Conservation (phyloP, 306 rosid species). For the Ormosia emarginata region DNA sequence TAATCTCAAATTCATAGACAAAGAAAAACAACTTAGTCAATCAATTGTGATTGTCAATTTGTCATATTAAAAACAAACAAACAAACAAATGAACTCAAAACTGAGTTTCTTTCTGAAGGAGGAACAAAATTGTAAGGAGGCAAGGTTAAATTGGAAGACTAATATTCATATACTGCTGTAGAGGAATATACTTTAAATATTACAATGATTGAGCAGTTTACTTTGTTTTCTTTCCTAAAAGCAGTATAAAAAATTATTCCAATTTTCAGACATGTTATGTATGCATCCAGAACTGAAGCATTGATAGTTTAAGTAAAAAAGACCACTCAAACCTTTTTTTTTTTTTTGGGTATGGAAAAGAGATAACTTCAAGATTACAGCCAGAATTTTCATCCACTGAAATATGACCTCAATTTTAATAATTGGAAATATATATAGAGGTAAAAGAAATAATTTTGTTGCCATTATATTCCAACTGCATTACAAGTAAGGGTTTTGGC, state of each 20-base stretch:
- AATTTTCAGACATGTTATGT: neutral
- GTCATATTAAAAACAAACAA: neutral
- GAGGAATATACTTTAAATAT: neutral
- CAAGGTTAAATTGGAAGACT: neutral
- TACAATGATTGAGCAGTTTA: neutral
- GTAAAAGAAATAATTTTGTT: neutral
- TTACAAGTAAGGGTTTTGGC: neutral
- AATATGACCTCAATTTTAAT: slow-evolving; percentile 12
- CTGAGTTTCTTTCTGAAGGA: neutral
- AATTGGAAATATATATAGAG: slow-evolving; percentile 4
- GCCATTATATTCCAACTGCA: slow-evolving; percentile 25
- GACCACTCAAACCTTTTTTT: neutral
- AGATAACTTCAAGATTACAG: neutral
- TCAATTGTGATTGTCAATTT: neutral
- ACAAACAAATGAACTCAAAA: neutral
- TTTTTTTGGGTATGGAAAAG: neutral
- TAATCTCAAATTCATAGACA: slow-evolving; percentile 1
- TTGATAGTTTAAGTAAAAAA: neutral
- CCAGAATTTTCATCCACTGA: neutral
- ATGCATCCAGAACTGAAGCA: neutral
- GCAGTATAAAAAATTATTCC: neutral
- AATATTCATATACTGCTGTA: neutral
- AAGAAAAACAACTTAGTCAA: neutral
- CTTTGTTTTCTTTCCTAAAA: slow-evolving; percentile 3
- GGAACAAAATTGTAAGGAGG: neutral